Conservation (phyloP, 2,329 filamentous ascomycete genomes). For the Ophiognomonia clavigignenti-juglandacearum region DNA sequence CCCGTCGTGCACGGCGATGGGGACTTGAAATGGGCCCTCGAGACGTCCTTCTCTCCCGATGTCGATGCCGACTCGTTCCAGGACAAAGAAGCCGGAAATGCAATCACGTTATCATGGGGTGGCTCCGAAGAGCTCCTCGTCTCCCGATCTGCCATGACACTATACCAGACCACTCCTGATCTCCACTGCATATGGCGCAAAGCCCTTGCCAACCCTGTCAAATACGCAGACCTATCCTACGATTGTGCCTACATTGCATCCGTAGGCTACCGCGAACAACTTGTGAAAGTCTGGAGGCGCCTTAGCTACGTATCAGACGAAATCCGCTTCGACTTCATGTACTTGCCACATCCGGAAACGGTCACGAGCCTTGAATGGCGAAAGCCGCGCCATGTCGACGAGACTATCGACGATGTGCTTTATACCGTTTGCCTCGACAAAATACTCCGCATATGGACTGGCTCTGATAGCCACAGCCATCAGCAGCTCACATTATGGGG, state of each 20-base stretch:
- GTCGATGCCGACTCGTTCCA: slow-evolving; percentile 24
- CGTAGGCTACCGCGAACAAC: slow-evolving; percentile 68
- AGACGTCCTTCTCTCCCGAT: slow-evolving; percentile 49
- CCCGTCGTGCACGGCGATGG: slow-evolving; percentile 68
- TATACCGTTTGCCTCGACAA: slow-evolving; percentile 86
- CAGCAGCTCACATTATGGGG: slow-evolving; percentile 77
- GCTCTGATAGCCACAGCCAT: slow-evolving; percentile 65
- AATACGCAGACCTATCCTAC: slow-evolving; percentile 74
- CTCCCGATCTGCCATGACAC: slow-evolving; percentile 62
- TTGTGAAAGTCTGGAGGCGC: slow-evolving; percentile 91
- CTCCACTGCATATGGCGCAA: slow-evolving; percentile 68
- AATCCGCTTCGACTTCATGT: slow-evolving; percentile 83
- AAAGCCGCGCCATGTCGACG: slow-evolving; percentile 68
- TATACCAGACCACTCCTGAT: slow-evolving; percentile 54
- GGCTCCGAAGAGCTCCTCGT: slow-evolving; percentile 78
- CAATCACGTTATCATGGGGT: slow-evolving; percentile 74
- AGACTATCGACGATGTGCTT: slow-evolving; percentile 78
- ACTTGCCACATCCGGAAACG: slow-evolving; percentile 75
- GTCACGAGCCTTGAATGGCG: slow-evolving; percentile 89
- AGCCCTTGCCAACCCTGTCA: slow-evolving; percentile 65
- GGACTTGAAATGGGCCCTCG: slow-evolving; percentile 65
- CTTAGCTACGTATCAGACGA: slow-evolving; percentile 79
- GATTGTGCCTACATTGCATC: slow-evolving; percentile 86
- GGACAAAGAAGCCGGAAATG: slow-evolving; percentile 28
- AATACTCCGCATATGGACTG: slow-evolving; percentile 76